Evolutionary conservation across 257 asterid genomes (phyloP), one percentile per base, ranked within the genome.

Genomic region (Capsicum pubescens): DNA sequence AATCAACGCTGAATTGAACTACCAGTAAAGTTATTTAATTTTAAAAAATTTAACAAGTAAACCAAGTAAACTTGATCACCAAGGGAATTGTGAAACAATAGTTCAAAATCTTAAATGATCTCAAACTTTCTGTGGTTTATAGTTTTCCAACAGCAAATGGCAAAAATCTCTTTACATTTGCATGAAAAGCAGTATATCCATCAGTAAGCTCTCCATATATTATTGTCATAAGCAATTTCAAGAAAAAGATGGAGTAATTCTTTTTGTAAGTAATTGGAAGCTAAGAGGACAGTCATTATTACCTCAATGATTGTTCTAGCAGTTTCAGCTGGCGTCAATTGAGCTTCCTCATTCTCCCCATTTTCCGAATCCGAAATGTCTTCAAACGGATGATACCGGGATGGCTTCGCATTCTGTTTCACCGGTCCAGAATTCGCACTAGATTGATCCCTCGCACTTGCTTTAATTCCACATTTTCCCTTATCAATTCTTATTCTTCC

Each of bases 351-450:
- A 58, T 82, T 83, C 82, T 76, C 93, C 86, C 89, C 50, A 79
- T 90, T 79, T 74, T 89, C 94, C 32, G 96, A 85, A 19, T 93
- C 97, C 39, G 91, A 84, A 91, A 97, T 90, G 35, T 97, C 99
- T 92, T 97, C 99, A 80, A 72, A 97, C 10, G 98, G 99, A 89
- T 97, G 99, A 86, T 95, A 97, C 89, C 97, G 92, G 92, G 92
- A 96, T 21, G 98, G 95, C 93, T 96, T 96, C 9, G 94, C 93
- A 84, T 91, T 93, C 89, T 85, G 98, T 90, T 92, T 93, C 85
- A 92, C 88, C 7, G 93, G 94, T 74, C 93, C 99, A 8, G 94
- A 92, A 85, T 88, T 90, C 13, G 98, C 88, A 84, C 92, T 85
- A 7, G 93, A 81, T 83, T 87, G 89, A 77, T 88, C 94, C 57